Base-by-base conservation (phyloP, 805 yeast species). In the Sugiyamaella marilandica region DNA sequence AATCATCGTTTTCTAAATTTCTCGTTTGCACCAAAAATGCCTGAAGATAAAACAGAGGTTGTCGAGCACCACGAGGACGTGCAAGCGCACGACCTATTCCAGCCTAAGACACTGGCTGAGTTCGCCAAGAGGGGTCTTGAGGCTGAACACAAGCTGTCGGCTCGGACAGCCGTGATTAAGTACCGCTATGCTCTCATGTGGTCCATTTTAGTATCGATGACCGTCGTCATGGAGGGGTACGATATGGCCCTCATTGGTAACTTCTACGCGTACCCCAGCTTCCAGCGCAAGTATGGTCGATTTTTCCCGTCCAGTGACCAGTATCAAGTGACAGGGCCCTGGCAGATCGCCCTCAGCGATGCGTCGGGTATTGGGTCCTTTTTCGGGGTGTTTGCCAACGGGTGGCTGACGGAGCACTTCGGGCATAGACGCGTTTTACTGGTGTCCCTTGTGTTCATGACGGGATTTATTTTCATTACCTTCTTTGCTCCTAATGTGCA, bases 211-310 rank as follows among this genome's bases (percentile, higher is more conserved):
- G 62, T 76, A 34, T 72, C 79, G 2, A 58, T 73, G 11, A 71
- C 77, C 24, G 65, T 78, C 50, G 60, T 77, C 51, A 76, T 76
- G 80, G 81, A 76, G 56, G 82, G 80, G 19, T 77, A 74, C 61
- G 81, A 77, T 57, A 63, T 69, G 14, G 66, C 66, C 41, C 63
- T 78, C 45, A 63, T 77, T 44, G 62, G 65, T 31, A 66, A 74
- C 10, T 72, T 78, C 59, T 77, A 67, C 63, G 79, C 74, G 3
- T 70, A 74, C 59, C 77, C 77, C 3, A 70, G 73, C 26, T 77
- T 77, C 57, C 65, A 66, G 45, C 59, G 59, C 51, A 70, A 70
- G 57, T 77, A 69, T 54, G 81, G 81, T 31, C 29, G 14, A 9
- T 32, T 13, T 31, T 45, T 31, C 21, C 37, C 32, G 32, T 9